Evolutionary conservation across 352 stramenopile species (phyloP), one percentile per base, ranked within the genome.

Genomic region (Pythium brachiatum): DNA sequence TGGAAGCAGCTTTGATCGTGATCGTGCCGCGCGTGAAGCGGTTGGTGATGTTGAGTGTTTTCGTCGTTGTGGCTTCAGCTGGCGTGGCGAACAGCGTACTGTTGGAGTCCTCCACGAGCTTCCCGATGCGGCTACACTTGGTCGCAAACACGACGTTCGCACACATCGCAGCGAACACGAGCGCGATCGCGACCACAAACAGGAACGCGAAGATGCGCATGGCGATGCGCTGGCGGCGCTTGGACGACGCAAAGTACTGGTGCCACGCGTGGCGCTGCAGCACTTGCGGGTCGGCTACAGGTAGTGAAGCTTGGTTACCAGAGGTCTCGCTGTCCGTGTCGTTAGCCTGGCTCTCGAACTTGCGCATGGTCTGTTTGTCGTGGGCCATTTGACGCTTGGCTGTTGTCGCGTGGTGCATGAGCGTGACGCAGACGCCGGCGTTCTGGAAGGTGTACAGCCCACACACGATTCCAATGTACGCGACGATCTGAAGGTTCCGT

Each of bases 161-260:
- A 46, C 77, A 88, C 58, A 67, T 92, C 48, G 99, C 97, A 2
- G 94, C 97, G 67, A 99, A 99, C 70, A 93, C 79, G 44, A 90
- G 79, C 16, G 70, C 61, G 21, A 90, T 66, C 1, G 66, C 74
- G 2, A 90, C 50, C 11, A 81, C 43, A 43, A 83, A 76, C 3
- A 87, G 26, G 21, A 81, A 62, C 20, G 76, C 66, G 1, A 73
- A 66, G 18, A 90, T 38, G 26, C 78, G 76, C 81, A 93, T 90
- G 1, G 47, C 75, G 53, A 90, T 81, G 15, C 79, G 73, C 62
- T 90, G 81, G 7, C 70, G 73, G 2, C 78, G 78, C 48, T 85
- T 90, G 0, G 83, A 93, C 0, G 61, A 47, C 43, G 82, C 81
- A 41, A 90, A 93, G 34, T 75, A 67, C 43, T 74, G 53, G 2